Evolutionary conservation across 768 basidiomycete genomes (phyloP).

Genomic region (Xerocomellus intermedius): DNA sequence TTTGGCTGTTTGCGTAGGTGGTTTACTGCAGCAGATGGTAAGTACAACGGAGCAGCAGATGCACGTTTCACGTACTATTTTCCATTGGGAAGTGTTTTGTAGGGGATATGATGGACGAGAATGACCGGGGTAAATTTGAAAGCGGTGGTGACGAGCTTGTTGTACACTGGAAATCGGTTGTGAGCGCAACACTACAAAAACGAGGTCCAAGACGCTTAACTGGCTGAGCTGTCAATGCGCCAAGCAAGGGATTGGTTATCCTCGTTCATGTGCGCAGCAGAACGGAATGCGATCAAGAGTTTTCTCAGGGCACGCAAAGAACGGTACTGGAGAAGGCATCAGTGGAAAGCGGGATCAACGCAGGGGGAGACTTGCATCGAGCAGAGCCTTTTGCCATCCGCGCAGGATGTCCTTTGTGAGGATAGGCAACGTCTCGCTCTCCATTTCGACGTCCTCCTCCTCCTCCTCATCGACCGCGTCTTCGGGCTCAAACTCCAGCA

Average conservation of each 20-base stretch:
- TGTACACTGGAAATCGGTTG: slow-evolving; percentile 63
- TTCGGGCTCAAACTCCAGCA: slow-evolving; percentile 74
- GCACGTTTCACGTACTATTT: slow-evolving; percentile 64
- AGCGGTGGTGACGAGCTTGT: slow-evolving; percentile 84
- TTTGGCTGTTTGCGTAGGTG: slow-evolving; percentile 77
- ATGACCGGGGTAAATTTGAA: slow-evolving; percentile 90
- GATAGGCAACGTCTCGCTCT: slow-evolving; percentile 45
- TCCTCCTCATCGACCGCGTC: slow-evolving; percentile 47
- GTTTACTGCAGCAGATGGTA: slow-evolving; percentile 58
- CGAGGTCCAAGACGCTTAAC: slow-evolving; percentile 13
- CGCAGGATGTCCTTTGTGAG: slow-evolving; percentile 70
- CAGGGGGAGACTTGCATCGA: slow-evolving; percentile 56
- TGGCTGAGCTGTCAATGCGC: slow-evolving; percentile 75
- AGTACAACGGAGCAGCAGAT: not conserved
- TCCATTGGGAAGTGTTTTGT: slow-evolving; percentile 77
- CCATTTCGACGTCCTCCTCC: slow-evolving; percentile 41
- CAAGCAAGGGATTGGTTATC: slow-evolving; percentile 78
- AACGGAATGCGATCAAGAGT: slow-evolving; percentile 85
- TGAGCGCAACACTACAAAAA: not conserved
- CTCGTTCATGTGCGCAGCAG: slow-evolving; percentile 88
- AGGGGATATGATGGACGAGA: slow-evolving; percentile 83
- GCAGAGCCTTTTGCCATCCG: slow-evolving; percentile 85
- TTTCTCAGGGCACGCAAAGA: slow-evolving; percentile 83
- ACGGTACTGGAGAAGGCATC: slow-evolving; percentile 55
- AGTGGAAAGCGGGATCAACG: not conserved